Evolutionary conservation across 2,329 filamentous ascomycete species (phyloP).

Genomic region (Fusarium pseudocircinatum): DNA sequence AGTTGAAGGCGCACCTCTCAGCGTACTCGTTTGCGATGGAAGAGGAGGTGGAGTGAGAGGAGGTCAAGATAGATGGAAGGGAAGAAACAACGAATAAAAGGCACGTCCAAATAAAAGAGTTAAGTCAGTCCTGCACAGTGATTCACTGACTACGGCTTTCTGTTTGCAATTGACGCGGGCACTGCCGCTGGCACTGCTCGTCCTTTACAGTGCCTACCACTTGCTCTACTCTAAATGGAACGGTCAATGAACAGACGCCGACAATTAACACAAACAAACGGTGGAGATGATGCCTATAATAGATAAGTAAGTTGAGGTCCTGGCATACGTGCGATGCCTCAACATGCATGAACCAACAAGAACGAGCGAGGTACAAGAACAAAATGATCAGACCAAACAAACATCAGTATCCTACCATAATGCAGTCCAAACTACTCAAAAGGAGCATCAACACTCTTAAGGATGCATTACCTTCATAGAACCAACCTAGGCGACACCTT

Average conservation of each 20-base stretch:
- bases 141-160: neutral
- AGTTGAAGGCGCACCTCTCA: too few species aligned
- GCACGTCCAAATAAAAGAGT: accelerated
- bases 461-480: too few species aligned
- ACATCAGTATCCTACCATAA: too few species aligned
- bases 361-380: neutral
- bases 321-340: neutral
- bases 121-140: neutral
- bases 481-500: too few species aligned
- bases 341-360: neutral
- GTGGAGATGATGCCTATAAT: accelerated
- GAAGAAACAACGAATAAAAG: neutral
- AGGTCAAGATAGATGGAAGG: neutral
- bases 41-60: neutral
- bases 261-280: accelerated
- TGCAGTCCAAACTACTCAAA: too few species aligned
- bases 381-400: neutral
- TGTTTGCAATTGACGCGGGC: neutral
- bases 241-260: neutral
- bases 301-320: accelerated
- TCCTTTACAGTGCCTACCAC: too few species aligned
- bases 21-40: too few species aligned
- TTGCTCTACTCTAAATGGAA: accelerated
- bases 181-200: neutral
- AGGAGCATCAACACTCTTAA: accelerated